Conservation (phyloP, 768 basidiomycete species). For the Gelatoporia subvermispora region DNA sequence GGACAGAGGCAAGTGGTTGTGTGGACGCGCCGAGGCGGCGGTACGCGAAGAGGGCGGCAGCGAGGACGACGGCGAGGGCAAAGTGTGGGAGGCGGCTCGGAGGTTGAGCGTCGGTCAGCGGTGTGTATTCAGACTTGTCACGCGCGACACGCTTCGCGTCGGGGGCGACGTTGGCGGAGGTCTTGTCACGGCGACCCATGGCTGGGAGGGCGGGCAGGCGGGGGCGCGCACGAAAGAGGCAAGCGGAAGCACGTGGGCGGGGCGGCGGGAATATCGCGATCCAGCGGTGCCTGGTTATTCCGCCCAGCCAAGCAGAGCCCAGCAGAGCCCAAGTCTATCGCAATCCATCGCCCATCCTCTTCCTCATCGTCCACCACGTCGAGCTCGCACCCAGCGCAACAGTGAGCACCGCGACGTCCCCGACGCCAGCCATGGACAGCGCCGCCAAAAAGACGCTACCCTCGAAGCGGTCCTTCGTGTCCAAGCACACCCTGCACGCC, state of each 20-base stretch:
- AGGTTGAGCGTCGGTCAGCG: no score
- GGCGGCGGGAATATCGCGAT: not conserved
- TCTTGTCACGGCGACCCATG: no score
- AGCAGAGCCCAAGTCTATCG: not conserved
- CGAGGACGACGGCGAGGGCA: not conserved
- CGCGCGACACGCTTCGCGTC: no score
- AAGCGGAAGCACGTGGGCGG: not conserved
- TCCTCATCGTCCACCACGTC: not conserved
- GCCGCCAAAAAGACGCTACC: conserved; percentile 17
- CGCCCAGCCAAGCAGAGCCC: not conserved
- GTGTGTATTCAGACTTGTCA: no score
- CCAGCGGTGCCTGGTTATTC: not conserved
- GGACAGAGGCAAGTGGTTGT: conserved; percentile 4
- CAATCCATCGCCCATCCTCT: not conserved
- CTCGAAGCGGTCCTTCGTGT: conserved; percentile 66
- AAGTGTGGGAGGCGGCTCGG: not conserved
- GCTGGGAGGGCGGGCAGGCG: no score
- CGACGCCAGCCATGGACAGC: not conserved
- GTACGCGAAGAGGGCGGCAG: not conserved
- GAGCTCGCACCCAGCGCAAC: not conserved
- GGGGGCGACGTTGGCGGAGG: no score
- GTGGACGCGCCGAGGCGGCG: conserved; percentile 1
- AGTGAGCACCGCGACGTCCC: not conserved
- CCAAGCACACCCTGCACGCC: conserved; percentile 15
- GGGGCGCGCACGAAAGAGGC: not conserved